A percentile compares a stretch with the other conserved stretches of the same genome.
Evolutionary conservation across 1,284 basidiomycete genomes (phyloP).

Genomic region (Ganoderma boninense): DNA sequence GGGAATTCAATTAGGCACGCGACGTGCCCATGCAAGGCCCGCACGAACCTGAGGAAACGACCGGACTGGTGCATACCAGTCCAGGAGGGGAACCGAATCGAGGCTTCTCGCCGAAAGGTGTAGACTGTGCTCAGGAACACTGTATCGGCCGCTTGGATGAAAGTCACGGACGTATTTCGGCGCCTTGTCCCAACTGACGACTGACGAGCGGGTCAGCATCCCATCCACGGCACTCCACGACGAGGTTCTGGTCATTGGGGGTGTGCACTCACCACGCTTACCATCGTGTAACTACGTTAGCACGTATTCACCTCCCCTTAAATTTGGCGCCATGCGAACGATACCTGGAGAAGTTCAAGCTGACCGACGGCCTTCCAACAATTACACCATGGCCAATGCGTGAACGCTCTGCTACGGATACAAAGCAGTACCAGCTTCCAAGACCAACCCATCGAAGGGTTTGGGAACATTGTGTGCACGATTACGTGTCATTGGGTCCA

Average conservation of each 20-base stretch:
- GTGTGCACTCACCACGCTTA: too few species aligned
- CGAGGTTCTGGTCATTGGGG: background rate
- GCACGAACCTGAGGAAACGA: background rate
- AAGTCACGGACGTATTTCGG: background rate
- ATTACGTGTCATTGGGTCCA: too few species aligned
- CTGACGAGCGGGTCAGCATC: background rate
- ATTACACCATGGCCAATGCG: too few species aligned
- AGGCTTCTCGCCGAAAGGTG: background rate
- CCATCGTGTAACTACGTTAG: too few species aligned
- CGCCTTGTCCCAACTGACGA: background rate
- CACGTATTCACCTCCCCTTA: too few species aligned
- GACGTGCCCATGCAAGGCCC: background rate
- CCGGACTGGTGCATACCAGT: background rate
- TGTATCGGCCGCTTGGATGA: background rate
- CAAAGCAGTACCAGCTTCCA: too few species aligned
- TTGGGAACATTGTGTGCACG: too few species aligned
- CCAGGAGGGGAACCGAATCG: background rate
- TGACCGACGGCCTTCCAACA: too few species aligned
- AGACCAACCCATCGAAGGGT: too few species aligned
- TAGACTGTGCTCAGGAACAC: background rate
- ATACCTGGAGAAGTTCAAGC: too few species aligned
- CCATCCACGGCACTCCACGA: slow-evolving; percentile 2
- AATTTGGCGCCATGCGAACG: too few species aligned
- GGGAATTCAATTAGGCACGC: background rate
- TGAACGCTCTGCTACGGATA: too few species aligned